These are phyloP conservation scores for Arthrocladium fulminans DNA, from an alignment of 2,329 filamentous ascomycete species.

Conservation along the genomic window DNA sequence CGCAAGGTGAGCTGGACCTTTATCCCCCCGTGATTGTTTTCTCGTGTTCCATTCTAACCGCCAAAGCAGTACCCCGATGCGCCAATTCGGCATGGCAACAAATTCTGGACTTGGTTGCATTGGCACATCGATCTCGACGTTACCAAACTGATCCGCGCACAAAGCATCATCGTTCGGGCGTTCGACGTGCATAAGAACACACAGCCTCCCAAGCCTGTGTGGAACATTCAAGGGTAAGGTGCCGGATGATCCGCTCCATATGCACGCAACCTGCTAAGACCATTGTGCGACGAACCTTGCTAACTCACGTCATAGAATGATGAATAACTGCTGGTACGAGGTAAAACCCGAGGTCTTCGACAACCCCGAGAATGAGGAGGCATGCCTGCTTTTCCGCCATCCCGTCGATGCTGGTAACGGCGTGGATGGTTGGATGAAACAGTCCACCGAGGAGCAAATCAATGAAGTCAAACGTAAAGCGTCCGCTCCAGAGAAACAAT, in stretches of 20 bases:
- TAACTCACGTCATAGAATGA: too few relatives aligned
- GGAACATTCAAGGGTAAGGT: conserved; percentile 45
- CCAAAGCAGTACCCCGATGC: too few relatives aligned
- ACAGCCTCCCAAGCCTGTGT: conserved; percentile 38
- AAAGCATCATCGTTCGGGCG: conserved; percentile 39
- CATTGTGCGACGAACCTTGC: too few relatives aligned
- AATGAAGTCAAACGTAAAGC: conserved; percentile 37
- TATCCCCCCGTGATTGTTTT: too few relatives aligned
- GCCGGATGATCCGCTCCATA: too few relatives aligned
- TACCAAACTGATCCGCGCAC: conserved; percentile 35
- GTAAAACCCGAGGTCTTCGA: conserved; percentile 30
- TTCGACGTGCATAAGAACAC: conserved; percentile 45
- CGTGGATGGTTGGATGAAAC: conserved; percentile 45
- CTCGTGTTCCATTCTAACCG: too few relatives aligned
- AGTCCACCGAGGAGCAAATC: conserved; percentile 36
- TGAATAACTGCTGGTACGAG: conserved; percentile 47
- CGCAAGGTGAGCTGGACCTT: too few relatives aligned
- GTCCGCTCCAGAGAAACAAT: conserved; percentile 41
- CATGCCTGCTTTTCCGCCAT: conserved; percentile 37
- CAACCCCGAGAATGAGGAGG: conserved; percentile 25
- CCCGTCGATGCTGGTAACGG: conserved; percentile 35
- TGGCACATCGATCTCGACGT: conserved; percentile 45
- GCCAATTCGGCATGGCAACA: conserved; percentile 44
- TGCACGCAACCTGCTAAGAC: too few relatives aligned
- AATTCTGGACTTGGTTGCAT: conserved; percentile 47